Evolutionary conservation across 1,284 basidiomycete species (phyloP), one percentile per base, ranked within the genome.

Genomic region (Trametes pubescens): DNA sequence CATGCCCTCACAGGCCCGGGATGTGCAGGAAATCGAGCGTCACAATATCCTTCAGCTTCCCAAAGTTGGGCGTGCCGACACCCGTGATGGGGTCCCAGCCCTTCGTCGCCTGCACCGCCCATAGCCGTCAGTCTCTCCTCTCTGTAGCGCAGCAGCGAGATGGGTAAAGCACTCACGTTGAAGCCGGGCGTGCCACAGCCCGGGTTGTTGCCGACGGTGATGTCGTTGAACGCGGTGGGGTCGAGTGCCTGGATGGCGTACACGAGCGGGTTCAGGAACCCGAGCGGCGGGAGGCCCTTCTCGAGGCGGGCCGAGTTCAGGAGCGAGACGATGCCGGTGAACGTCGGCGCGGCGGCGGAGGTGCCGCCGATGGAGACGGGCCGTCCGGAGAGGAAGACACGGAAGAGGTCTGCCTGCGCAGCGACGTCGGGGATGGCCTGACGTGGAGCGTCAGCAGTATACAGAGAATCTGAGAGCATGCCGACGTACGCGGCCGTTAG

Each of bases 291-390:
- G 65, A 82, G 81, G 18, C 83, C 82, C 16, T 72, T 60, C 1
- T 75, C 68, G 46, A 85, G 69, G n/a, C 81, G 80, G n/a, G 79
- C 79, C 65, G 86, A 85, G 72, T 88, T 88, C 34, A 89, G 73
- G 70, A 87, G 76, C 0, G 84, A 79, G 51, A 89, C 74, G 59
- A 88, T 78, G 11, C 80, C 75, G 11, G 81, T 80, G 64, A 86
- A 77, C 4, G 83, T 81, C 1, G 87, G 87, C 11, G 82, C 70
- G 4, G 85, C 80, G 1, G 84, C 84, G 26, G 83, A 85, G 8
- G 86, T 88, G 22, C 86, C 86, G 44, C 77, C 82, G 51, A 83
- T 78, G 72, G 49, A 72, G 14, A 67, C 65, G 21, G 68, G 47
- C 2, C 62, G 54, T 16, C 76, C 77, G 5, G 57, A 65, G 61